Base-by-base conservation (phyloP, 2,329 filamentous ascomycete genomes). In the Diaporthe citri region DNA sequence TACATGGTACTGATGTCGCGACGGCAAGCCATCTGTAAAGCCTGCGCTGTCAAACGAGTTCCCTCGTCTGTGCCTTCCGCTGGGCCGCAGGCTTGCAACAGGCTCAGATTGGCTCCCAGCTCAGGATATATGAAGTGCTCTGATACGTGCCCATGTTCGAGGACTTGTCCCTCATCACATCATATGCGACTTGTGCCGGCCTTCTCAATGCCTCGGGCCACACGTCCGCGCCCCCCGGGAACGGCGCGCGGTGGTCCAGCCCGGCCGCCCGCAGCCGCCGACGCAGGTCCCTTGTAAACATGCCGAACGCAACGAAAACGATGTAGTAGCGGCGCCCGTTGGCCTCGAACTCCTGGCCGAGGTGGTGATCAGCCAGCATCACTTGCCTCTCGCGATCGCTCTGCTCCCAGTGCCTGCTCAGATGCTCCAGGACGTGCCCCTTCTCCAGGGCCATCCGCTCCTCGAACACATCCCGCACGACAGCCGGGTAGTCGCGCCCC, bases 61-160 rank as follows among this genome's bases (percentile, higher is more conserved):
- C 41, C 41, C 41, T 43, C 17, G 15, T 43, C 41, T 17, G 15
- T 17, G 41, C 13, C 13, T 43, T 15, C 41, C 41, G 15, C 15
- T 51, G 22, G 22, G 22, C 8, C 20, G 10, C 46, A n/a, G 51
- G 51, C 51, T 15, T 15, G 28, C 25, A 4, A 28, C 13, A 3
- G 22, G 17, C 46, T 69, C 28, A 70, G 17, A 70, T 70, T 17
- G 66, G 66, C 36, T 70, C 66, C 66, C 66, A 70, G 48, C 66
- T 56, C 31, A 70, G 4, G 17, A 70, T 70, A 25, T 28, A 56
- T 17, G 66, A 56, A 52, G n/a, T 36, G 2, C 3, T 36, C 3
- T 6, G 8, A 28, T 20, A 56, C n/a, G 66, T 56, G 2, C 20
- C 10, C 22, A 70, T 17, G 28, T 22, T 52, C 0, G 3, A 28